Percentiles rank a stretch among this genome's conserved stretches.
phyloP scores from a whole-genome alignment of 1,284 basidiomycete genomes.

The Schizophyllum commune region DNA sequence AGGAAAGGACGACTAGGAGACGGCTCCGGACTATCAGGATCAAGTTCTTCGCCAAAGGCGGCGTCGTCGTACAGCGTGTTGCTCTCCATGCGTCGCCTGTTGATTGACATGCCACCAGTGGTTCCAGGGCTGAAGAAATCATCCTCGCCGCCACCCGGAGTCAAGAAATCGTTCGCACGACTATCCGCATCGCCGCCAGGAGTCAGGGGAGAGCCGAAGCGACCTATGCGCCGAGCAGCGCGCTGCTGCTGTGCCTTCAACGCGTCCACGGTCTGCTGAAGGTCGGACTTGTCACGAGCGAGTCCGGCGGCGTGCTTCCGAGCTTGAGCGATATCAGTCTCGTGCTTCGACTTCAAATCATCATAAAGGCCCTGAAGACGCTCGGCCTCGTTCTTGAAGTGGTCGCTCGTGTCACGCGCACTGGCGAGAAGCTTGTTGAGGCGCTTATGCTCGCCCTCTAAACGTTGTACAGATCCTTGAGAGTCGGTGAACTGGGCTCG shows the following conservation, averaged over 20 bases:
- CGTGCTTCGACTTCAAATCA: constrained; percentile 84
- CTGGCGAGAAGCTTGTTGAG: constrained; percentile 69
- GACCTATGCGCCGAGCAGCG: constrained; percentile 49
- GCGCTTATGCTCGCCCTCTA: constrained; percentile 80
- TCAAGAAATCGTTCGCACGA: constrained; percentile 38
- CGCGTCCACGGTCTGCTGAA: constrained; percentile 74
- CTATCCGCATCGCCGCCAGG: constrained; percentile 33
- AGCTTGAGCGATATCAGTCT: constrained; percentile 86
- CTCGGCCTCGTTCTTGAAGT: constrained; percentile 83
- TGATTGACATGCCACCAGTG: constrained; percentile 54
- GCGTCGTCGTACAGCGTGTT: constrained; percentile 42
- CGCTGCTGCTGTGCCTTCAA: constrained; percentile 65
- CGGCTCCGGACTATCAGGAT: constrained; percentile 59
- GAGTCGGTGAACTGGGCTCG: constrained; percentile 64
- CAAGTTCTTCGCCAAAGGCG: constrained; percentile 34
- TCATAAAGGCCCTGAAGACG: constrained; percentile 55
- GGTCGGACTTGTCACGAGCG: constrained; percentile 86
- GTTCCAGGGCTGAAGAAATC: constrained; percentile 52
- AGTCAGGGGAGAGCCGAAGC: constrained; percentile 63
- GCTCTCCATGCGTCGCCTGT: constrained; percentile 49
- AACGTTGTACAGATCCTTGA: constrained; percentile 58
- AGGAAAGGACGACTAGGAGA: constrained; percentile 49
- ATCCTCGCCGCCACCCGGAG: constrained; percentile 44
- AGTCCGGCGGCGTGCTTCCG: constrained; percentile 84
- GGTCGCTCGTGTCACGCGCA: constrained; percentile 73